Evolutionary conservation across 208 protist genomes (phyloP), one percentile per base, ranked within the genome.

Genomic region (Novymonas esmeraldas): DNA sequence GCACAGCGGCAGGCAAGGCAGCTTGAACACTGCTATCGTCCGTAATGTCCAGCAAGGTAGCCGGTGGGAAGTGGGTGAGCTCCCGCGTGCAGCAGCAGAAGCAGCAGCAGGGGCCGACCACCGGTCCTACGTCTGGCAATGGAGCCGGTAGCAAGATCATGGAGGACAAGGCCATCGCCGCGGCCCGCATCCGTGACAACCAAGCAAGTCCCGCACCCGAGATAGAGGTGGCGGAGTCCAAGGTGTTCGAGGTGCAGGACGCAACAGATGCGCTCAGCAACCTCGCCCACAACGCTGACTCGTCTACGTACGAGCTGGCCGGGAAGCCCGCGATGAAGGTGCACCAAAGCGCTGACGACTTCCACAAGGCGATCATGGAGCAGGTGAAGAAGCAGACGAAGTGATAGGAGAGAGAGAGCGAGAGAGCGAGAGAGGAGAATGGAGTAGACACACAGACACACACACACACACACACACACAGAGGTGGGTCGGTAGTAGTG

Each of bases 211-310:
- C 52, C 14, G 49, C 46, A 24, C 54, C 72, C 4, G 84, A 76
- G 24, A 48, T 70, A 18, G 81, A 89, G 46, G 69, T 85, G 20
- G 72, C 81, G 11, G 69, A 63, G 42, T 79, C 82, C 28, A 80
- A 82, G 39, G 20, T 73, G 20, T 96, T 96, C 64, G 87, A 92
- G 73, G 67, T 78, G 71, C 87, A 93, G 58, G 88, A 94, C 49
- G 84, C 91, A 22, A 85, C 83, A 1, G 91, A 96, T 72, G 81
- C 87, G 2, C 73, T 96, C 49, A 91, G 82, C 78, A 96, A 96
- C 74, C 70, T 96, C 36, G 82, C 72, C 45, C 85, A 92, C 76
- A 90, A 88, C 67, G 70, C 73, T 9, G 76, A 83, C 6, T 62
- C 49, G 22, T 58, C 67, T 16, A 39, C 56, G 36, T 77, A 78